These are phyloP conservation scores for Yamadazyma dushanensis DNA, from an alignment of 1,139 yeast genomes.

Conservation along the genomic window DNA sequence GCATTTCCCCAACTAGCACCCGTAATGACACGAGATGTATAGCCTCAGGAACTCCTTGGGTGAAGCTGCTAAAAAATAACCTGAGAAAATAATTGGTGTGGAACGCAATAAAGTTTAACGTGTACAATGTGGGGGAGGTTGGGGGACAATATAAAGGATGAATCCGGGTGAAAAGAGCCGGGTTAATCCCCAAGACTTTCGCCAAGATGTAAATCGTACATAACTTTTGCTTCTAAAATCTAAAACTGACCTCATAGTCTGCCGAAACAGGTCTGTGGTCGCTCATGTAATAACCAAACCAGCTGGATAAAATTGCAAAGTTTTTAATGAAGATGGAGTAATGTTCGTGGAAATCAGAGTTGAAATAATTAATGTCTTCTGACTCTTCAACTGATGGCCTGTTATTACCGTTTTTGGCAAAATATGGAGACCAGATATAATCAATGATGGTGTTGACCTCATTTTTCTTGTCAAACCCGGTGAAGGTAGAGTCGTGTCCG, in stretches of 20 bases:
- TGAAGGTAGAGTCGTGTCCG: constrained; percentile 48
- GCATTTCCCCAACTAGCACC: too few species aligned
- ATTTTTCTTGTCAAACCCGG: constrained; percentile 47
- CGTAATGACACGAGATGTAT: too few species aligned
- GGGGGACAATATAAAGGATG: too few species aligned
- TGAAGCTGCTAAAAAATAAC: too few species aligned
- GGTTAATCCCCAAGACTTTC: too few species aligned
- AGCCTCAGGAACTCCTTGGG: too few species aligned
- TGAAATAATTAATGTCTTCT: constrained; percentile 11
- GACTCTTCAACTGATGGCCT: constrained; percentile 6
- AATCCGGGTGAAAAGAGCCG: too few species aligned
- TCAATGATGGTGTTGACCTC: constrained; percentile 34
- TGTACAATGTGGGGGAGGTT: too few species aligned
- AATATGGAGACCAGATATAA: constrained; percentile 48
- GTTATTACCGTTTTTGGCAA: constrained; percentile 26
- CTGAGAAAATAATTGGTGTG: too few species aligned
- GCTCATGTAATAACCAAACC: constrained; percentile 44
- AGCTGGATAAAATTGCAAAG: constrained; percentile 48
- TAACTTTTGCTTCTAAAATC: constrained; percentile 2
- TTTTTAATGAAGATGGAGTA: constrained; percentile 25
- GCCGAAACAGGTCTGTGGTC: constrained; percentile 58
- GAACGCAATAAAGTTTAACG: too few species aligned
- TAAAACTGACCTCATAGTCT: constrained; percentile 16
- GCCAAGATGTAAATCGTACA: too few species aligned
- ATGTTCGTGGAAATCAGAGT: constrained; percentile 14